Percentiles rank a stretch among this genome's conserved stretches.
phyloP scores from a whole-genome alignment of 345 rosid species.

The Ceriops zippeliana region DNA sequence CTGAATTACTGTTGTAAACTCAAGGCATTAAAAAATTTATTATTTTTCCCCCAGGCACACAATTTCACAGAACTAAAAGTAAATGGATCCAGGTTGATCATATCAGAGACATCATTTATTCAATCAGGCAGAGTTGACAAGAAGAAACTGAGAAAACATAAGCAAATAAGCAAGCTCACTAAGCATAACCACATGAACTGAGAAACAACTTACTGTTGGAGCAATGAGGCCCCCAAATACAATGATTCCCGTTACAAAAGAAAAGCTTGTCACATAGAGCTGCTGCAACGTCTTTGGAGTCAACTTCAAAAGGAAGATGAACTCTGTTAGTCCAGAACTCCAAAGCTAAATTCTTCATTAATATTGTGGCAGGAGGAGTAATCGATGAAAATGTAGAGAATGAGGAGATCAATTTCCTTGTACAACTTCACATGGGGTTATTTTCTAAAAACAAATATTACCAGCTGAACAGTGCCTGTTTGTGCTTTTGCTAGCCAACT shows the following conservation, averaged over 20 bases:
- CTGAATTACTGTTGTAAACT: neutral
- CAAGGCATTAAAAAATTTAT: neutral
- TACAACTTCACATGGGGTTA: neutral
- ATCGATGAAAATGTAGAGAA: neutral
- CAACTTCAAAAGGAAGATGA: conserved; percentile 32
- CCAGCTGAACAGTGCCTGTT: too few species aligned
- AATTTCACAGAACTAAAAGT: too few species aligned
- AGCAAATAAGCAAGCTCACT: neutral
- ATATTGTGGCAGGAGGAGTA: neutral
- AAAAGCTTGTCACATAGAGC: conserved; percentile 74
- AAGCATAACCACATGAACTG: neutral
- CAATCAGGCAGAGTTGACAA: neutral
- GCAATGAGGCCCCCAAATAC: conserved; percentile 92
- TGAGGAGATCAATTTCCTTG: neutral
- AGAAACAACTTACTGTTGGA: conserved; percentile 59
- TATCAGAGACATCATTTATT: neutral
- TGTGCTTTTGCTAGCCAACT: too few species aligned
- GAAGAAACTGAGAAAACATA: neutral
- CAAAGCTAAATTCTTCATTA: neutral
- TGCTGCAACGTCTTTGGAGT: conserved; percentile 80
- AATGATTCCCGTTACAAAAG: conserved; percentile 64
- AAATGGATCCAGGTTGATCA: too few species aligned
- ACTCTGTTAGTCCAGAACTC: neutral
- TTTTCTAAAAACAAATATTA: too few species aligned
- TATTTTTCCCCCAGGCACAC: neutral